Percentiles rank a stretch among this genome's conserved stretches.
These are phyloP conservation scores for Coix lacrymajobi DNA, from an alignment of 176 grass and related monocot species.

Conservation along the genomic window DNA sequence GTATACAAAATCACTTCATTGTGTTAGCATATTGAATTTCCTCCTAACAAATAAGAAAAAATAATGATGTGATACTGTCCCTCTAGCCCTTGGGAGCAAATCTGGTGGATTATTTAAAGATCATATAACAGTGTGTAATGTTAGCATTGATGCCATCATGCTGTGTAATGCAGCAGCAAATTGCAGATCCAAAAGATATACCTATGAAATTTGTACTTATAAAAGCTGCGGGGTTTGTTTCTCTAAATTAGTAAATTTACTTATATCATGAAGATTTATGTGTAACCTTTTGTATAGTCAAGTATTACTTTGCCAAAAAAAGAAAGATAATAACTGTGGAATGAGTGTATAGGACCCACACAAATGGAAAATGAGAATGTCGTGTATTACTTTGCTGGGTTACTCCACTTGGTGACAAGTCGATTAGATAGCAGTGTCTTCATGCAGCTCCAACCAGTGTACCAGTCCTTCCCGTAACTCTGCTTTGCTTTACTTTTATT, in stretches of 20 bases:
- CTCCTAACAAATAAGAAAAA: neutral
- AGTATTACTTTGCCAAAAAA: neutral
- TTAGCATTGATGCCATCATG: neutral
- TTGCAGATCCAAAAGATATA: neutral
- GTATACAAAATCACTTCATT: neutral
- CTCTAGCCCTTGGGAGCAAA: neutral
- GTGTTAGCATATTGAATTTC: neutral
- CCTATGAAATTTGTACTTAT: neutral
- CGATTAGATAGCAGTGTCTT: constrained; percentile 60
- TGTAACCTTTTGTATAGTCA: neutral
- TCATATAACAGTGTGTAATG: neutral
- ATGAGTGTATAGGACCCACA: neutral
- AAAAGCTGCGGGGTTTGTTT: neutral
- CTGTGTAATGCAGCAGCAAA: neutral
- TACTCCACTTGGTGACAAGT: constrained; percentile 54
- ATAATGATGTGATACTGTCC: neutral
- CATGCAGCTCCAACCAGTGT: constrained; percentile 90
- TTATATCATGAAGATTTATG: neutral
- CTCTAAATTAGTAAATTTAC: neutral
- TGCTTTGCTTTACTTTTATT: constrained; percentile 69
- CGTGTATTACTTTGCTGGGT: constrained; percentile 66
- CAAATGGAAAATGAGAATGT: neutral
- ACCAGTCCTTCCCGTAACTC: constrained; percentile 59
- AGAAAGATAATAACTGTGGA: neutral
- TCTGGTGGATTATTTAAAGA: neutral